Base-by-base conservation (phyloP, 176 grass and related monocot genomes). In the Coix lacrymajobi region DNA sequence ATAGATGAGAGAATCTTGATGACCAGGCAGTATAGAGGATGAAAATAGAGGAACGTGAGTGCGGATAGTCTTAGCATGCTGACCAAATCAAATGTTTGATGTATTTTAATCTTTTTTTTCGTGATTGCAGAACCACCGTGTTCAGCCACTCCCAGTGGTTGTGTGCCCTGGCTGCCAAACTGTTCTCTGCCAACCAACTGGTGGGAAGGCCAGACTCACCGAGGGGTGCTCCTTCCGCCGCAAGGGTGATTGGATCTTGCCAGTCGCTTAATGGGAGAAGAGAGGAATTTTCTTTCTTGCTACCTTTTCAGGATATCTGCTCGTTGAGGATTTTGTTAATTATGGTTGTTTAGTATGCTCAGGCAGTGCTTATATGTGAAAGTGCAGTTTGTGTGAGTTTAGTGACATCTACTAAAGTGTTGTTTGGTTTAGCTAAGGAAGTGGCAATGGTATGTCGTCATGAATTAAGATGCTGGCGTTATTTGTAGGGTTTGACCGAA, bases 281-380 rank as follows among this genome's bases (percentile, higher is more conserved):
- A 54, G 19, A 22, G 49, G 14, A 54, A 6, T 8, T 8, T 54
- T 10, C 11, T 72, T 15, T 29, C 20, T 15, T 13, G 49, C 49
- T 20, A 36, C 37, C 28, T 49, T 61, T 38, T 8, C 8, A 31
- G 15, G 41, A 71, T 68, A 40, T 79, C 54, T 51, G 37, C 30
- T 85, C 8, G 2, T 32, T 16, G 62, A 75, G 43, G 46, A 11
- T 63, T 46, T 78, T 84, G 49, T 70, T 78, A 36, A 70, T 78
- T 78, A 48, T 60, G 48, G 11, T 48, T 36, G 38, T 33, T 69
- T 43, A 13, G 13, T 37, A 1, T 25, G 57, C 11, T 25, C 1
- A 30, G 60, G 1, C 14, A 44, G 25, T 11, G 1, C 4, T 4
- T 45, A 24, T n/a, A n/a, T 60, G 12, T 69, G 58, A 76, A 24